A percentile compares a stretch with the other conserved stretches of the same genome.
Conservation (phyloP, 2,329 filamentous ascomycete genomes). For the Aspergillus spinulosporus region DNA sequence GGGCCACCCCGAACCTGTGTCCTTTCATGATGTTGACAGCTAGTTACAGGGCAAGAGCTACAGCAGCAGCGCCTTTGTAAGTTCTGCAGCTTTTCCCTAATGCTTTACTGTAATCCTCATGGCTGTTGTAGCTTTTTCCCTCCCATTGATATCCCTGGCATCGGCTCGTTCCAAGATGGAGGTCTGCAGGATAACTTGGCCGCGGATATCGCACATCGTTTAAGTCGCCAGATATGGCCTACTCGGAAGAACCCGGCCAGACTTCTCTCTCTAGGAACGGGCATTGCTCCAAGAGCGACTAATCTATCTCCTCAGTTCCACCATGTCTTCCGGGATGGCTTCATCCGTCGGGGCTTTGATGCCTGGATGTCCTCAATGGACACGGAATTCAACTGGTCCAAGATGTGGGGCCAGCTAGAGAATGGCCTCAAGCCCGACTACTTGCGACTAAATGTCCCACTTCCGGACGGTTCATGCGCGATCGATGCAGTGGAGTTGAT, state of each 20-base stretch:
- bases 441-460: constrained; percentile 14
- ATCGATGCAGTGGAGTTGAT: constrained; percentile 20
- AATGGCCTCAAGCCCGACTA: constrained; percentile 8
- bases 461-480: constrained; percentile 11
- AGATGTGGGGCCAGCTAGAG: constrained; percentile 10
- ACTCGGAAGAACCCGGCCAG: constrained; percentile 9
- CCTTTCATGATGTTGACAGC: not conserved
- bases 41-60: constrained; percentile 21
- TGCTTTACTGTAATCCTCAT: not conserved
- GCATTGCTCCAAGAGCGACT: not conserved
- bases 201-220: constrained; percentile 8
- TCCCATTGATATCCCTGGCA: constrained; percentile 16
- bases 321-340: constrained; percentile 23
- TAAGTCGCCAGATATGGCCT: constrained; percentile 21
- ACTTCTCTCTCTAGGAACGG: constrained; percentile 19
- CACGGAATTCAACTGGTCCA: constrained; percentile 20
- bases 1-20: not conserved
- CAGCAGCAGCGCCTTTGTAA: constrained; percentile 21
- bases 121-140: constrained; percentile 21
- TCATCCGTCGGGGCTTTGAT: constrained; percentile 23
- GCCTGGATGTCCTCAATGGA: constrained; percentile 26
- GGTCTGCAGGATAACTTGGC: constrained; percentile 16
- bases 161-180: constrained; percentile 17
- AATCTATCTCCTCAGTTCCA: constrained; percentile 22
- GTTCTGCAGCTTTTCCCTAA: not conserved